These are phyloP conservation scores for Chaetothyriales sp. DNA, from an alignment of 2,329 filamentous ascomycete genomes.

Conservation along the genomic window DNA sequence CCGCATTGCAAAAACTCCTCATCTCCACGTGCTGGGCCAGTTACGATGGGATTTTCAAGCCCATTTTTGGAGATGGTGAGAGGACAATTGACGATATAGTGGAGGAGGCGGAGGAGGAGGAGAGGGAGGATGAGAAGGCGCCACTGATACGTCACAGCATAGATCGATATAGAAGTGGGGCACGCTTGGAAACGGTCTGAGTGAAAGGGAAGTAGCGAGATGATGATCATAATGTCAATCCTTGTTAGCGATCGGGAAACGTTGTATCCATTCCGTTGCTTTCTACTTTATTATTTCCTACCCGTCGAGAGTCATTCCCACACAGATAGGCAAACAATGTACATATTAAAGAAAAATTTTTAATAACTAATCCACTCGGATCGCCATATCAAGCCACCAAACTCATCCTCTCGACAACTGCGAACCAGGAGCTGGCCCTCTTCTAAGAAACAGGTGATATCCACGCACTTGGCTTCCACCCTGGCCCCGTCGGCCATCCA, in stretches of 20 bases:
- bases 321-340: neutral
- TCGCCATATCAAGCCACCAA: conserved; percentile 16
- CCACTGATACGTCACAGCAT: conserved; percentile 4
- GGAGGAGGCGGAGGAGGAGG: conserved; percentile 7
- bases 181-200: neutral
- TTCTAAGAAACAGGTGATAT: conserved; percentile 17
- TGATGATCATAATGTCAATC: neutral
- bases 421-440: conserved; percentile 12
- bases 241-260: neutral
- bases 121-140: conserved; percentile 11
- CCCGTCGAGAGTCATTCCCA: neutral
- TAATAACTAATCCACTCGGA: conserved; percentile 16
- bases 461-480: conserved; percentile 16
- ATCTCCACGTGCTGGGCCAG: conserved; percentile 48
- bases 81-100: conserved; percentile 32
- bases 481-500: conserved; percentile 6
- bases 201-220: neutral
- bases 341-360: neutral
- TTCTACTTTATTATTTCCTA: neutral
- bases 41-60: conserved; percentile 53
- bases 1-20: conserved; percentile 35
- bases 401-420: conserved; percentile 12
- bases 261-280: neutral
- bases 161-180: neutral
- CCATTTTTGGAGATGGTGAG: conserved; percentile 76